Evolutionary conservation across 768 basidiomycete genomes (phyloP).

Genomic region (Phanerochaete carnosa): DNA sequence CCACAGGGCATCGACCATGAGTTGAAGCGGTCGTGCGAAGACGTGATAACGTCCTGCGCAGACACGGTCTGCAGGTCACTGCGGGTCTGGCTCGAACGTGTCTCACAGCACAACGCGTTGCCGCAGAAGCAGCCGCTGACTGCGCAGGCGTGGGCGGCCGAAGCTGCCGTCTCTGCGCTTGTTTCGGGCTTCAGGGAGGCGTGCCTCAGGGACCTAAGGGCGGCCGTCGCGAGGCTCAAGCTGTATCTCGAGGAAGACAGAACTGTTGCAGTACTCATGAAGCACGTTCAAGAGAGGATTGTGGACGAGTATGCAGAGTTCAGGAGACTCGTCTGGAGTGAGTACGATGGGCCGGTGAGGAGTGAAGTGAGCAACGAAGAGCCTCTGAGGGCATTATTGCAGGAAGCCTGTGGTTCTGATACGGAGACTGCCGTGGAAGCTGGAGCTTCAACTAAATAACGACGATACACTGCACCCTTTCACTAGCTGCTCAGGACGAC

Average conservation of each 20-base stretch:
- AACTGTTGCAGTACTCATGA: slow-evolving; percentile 74
- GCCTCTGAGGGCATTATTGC: slow-evolving; percentile 15
- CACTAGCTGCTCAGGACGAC: too few relatives aligned
- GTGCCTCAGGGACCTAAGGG: slow-evolving; percentile 48
- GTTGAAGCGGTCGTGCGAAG: slow-evolving; percentile 82
- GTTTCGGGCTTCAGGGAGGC: slow-evolving; percentile 9
- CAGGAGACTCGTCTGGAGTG: slow-evolving; percentile 28
- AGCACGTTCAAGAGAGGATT: slow-evolving; percentile 73
- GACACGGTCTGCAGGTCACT: slow-evolving; percentile 56
- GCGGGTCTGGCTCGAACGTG: slow-evolving; percentile 58
- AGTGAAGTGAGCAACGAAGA: slow-evolving; percentile 17
- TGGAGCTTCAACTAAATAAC: neutral
- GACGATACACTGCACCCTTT: too few relatives aligned
- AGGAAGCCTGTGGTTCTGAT: slow-evolving; percentile 12
- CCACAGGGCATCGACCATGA: slow-evolving; percentile 81
- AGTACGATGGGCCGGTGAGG: slow-evolving; percentile 13
- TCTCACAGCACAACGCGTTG: slow-evolving; percentile 18
- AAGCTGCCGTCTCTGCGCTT: slow-evolving; percentile 35
- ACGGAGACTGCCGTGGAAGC: neutral
- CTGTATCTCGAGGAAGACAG: slow-evolving; percentile 80
- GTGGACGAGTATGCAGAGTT: slow-evolving; percentile 73
- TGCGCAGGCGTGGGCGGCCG: slow-evolving; percentile 48
- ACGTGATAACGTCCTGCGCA: slow-evolving; percentile 66
- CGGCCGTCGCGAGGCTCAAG: slow-evolving; percentile 54
- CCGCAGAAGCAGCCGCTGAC: slow-evolving; percentile 23